Base-by-base conservation (phyloP, 176 grass and related monocot species). In the Lolium perenne region DNA sequence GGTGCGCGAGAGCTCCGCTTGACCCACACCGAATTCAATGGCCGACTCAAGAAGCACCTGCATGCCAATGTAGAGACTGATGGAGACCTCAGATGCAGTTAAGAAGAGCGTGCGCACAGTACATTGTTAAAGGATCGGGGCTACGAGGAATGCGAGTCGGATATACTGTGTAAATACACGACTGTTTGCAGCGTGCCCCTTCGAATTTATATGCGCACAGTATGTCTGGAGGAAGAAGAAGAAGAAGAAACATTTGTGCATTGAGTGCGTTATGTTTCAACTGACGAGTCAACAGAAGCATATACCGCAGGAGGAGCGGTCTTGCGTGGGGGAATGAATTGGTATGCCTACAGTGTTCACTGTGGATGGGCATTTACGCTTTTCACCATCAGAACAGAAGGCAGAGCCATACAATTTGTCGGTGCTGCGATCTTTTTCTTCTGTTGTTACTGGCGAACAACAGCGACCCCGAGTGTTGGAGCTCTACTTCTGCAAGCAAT, bases 21-120 rank as follows among this genome's bases (percentile, higher is more conserved):
- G 53, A 17, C 47, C 81, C 82, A 48, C 87, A 26, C 9, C 26
- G 56, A 80, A 85, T 81, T 89, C 51, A 85, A 85, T 89, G 77
- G 87, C 82, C 82, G 77, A 18, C 73, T 54, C 17, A 45, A 46
- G n/a, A 15, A 48, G 45, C 58, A 20, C 17, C 22, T 43, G 60
- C 77, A 9, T 43, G 13, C 25, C 1, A 14, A 54, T 32, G 73
- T 20, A 17, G 73, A 76, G 73, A 11, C 14, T 38, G 73, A 76
- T 10, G 18, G 48, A 55, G 49, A 76, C 25, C 0, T 20, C 14
- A 18, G 4, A 25, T 29, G 59, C 58, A 62, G 57, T 62, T 46
- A 79, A 16, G 20, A 45, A 23, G 21, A 80, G 58, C 77, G 26
- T 20, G 32, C 32, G 32, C 32, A 35, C 32, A 35, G 32, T 35